phyloP scores from a whole-genome alignment of 306 rosid genomes.

The Vigna nakashimae region DNA sequence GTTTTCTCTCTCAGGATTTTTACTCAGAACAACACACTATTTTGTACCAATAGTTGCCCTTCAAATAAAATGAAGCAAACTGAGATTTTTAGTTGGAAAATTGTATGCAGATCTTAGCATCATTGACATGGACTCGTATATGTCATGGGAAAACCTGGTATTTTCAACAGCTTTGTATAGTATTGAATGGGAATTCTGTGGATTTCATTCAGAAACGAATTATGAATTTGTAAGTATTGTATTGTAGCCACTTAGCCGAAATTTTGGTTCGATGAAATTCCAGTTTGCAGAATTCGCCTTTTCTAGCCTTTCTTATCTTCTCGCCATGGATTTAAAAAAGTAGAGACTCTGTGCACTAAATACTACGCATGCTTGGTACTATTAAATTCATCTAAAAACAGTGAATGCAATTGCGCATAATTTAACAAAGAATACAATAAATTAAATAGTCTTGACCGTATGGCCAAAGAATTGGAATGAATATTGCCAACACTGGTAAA shows the following conservation, averaged over 20 bases:
- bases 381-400: neutral
- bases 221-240: neutral
- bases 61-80: neutral
- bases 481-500: conserved; percentile 6
- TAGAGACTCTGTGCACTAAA: neutral
- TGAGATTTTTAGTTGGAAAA: neutral
- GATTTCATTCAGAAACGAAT: neutral
- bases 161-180: neutral
- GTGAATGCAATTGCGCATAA: conserved; percentile 21
- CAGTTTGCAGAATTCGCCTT: conserved; percentile 10
- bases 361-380: neutral
- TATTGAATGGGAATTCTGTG: neutral
- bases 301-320: neutral
- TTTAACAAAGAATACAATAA: neutral
- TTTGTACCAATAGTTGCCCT: neutral
- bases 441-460: neutral
- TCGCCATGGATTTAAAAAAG: neutral
- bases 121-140: neutral
- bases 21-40: neutral
- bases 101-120: neutral
- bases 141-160: neutral
- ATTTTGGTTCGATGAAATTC: neutral
- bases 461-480: conserved; percentile 21
- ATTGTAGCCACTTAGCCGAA: neutral
- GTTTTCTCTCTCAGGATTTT: conserved; percentile 28